Base-by-base conservation (phyloP, 345 rosid genomes). In the Raphanus raphanistrum region DNA sequence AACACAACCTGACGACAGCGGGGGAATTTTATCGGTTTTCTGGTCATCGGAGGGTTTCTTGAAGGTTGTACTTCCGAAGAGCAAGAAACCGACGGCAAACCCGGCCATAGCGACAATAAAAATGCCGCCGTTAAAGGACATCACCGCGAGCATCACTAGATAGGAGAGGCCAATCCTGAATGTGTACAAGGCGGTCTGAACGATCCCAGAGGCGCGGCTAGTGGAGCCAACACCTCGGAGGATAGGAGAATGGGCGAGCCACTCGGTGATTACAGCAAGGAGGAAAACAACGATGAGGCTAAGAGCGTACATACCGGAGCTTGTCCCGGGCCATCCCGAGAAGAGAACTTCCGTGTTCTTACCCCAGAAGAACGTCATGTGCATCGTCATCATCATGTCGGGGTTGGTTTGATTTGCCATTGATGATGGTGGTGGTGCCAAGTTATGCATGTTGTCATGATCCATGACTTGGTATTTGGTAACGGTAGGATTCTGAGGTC, bases 41-140 rank as follows among this genome's bases (percentile, higher is more conserved):
- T n/a, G 52, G 5, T 76, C 67, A 4, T 15, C 66, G 3, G 73
- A 61, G 1, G 70, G 48, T 27, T 85, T 77, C 52, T 73, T 68
- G 67, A 89, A 89, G 63, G 74, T 74, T 58, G 82, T 77, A 38
- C 89, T 87, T 8, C 90, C 89, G 61, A 89, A 92, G 11, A 88
- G 2, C n/a, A 90, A 70, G 68, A 90, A 92, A 11, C 98, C 98
- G 3, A 89, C 58, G 26, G 78, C 66, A 73, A 84, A 96, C 0
- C 98, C 98, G 2, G 82, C 86, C 7, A 93, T 85, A 33, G 95
- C 93, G 3, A 38, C 92, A 43, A 93, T 29, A 63, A 89, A 88
- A 63, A 91, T 88, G 4, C 98, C 97, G 0, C 75, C 93, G 48
- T 93, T 93, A 63, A 93, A 91, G 8, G 98, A 91, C 98, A 93